A percentile compares a stretch with the other conserved stretches of the same genome.
Evolutionary conservation across 1,139 yeast species (phyloP).

Genomic region (Magnusiomyces paraingens): DNA sequence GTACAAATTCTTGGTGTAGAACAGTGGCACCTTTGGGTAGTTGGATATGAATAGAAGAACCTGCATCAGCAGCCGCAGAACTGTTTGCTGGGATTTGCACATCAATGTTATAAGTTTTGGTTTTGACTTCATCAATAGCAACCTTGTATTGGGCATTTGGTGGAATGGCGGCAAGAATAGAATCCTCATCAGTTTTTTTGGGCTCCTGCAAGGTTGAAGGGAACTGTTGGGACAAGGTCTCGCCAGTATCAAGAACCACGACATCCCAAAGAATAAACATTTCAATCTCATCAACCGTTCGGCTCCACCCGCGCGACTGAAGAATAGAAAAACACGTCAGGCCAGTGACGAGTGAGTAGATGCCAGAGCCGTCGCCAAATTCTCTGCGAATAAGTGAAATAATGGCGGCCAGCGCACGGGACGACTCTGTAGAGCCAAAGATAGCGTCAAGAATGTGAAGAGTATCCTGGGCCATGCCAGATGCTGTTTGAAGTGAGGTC

Average conservation of each 20-base stretch:
- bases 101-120: slow-evolving; percentile 23
- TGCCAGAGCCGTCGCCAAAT: slow-evolving; percentile 28
- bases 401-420: slow-evolving; percentile 30
- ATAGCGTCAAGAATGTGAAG: slow-evolving; percentile 30
- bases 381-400: slow-evolving; percentile 27
- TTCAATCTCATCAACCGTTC: slow-evolving; percentile 25
- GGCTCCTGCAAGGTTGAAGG: slow-evolving; percentile 16
- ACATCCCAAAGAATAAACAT: slow-evolving; percentile 32
- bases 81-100: slow-evolving; percentile 5
- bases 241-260: slow-evolving; percentile 31
- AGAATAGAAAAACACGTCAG: slow-evolving; percentile 29
- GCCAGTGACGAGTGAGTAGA: slow-evolving; percentile 28
- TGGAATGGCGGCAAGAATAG: slow-evolving; percentile 24
- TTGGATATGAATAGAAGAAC: slow-evolving; percentile 15
- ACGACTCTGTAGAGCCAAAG: slow-evolving; percentile 33
- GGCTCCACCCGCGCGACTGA: slow-evolving; percentile 28
- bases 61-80: slow-evolving; percentile 14
- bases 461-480: slow-evolving; percentile 29
- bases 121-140: slow-evolving; percentile 22
- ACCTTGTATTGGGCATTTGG: slow-evolving; percentile 26
- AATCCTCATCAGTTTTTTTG: slow-evolving; percentile 23
- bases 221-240: slow-evolving; percentile 27
- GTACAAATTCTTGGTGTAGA: slow-evolving; percentile 20
- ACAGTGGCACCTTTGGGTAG: slow-evolving; percentile 24
- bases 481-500: slow-evolving; percentile 24